phyloP scores from a whole-genome alignment of 345 rosid species.

The Brassica incana region DNA sequence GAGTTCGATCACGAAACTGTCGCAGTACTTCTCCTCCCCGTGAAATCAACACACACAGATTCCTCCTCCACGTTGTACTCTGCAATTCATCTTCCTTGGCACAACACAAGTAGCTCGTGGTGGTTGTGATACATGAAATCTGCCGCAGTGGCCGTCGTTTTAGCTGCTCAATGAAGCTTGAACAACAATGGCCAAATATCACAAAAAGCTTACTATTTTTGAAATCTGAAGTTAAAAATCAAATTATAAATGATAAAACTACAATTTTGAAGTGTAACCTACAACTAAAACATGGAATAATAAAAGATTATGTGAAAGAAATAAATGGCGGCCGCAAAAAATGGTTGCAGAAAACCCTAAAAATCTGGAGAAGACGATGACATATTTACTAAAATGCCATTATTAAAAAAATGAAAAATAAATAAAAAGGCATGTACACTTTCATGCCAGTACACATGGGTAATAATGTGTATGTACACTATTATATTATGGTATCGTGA shows the following conservation, averaged over 20 bases:
- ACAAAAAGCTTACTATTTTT: no score
- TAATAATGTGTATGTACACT: no score
- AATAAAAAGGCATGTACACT: background rate
- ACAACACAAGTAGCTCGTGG: background rate
- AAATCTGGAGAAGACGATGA: background rate
- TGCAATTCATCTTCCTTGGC: background rate
- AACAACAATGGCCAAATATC: background rate
- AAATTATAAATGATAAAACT: no score
- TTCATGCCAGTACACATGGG: background rate
- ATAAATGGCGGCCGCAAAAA: background rate
- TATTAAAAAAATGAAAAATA: no score
- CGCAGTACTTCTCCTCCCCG: no score
- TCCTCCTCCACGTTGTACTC: background rate
- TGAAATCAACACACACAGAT: no score
- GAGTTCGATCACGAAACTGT: background rate
- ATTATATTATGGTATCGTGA: no score
- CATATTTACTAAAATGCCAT: background rate
- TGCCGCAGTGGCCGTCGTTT: background rate
- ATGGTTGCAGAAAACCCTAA: background rate
- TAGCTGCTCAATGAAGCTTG: background rate
- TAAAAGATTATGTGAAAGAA: background rate
- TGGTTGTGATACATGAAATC: background rate
- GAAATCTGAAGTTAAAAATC: background rate
- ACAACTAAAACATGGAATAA: background rate
- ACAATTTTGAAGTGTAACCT: background rate